Base-by-base conservation (phyloP, 257 asterid genomes). In the Gentiana macrophylla region DNA sequence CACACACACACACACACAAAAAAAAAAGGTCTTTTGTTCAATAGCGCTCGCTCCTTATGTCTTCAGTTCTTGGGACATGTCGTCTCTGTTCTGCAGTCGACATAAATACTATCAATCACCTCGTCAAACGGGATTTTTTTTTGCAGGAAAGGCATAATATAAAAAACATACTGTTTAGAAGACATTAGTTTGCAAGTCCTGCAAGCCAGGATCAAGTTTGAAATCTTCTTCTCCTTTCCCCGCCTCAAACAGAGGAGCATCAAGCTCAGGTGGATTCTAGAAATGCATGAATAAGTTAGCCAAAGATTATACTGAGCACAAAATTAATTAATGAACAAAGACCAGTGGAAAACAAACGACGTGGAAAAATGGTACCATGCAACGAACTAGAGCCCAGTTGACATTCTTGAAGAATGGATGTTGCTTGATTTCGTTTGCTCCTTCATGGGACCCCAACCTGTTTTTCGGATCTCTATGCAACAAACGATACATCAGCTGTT, bases 331-430 rank as follows among this genome's bases (percentile, higher is more conserved):
- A 57, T 8, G 35, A 63, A 49, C 12, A 32, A 53, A 32, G 12
- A 52, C 46, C 33, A 8, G 13, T 37, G 12, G n/a, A 0, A 52
- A 6, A 59, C 32, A n/a, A 55, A 49, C 8, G 15, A 36, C 9
- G 37, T 4, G 12, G 8, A 32, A 41, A 7, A 41, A 41, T 1
- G 34, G 52, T 86, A 91, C 98, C 98, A 75, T 71, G 90, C 95
- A 79, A 50, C 98, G 92, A 58, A 91, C 78, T 13, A 91, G 77
- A 72, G 97, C 95, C 98, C 98, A 91, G 37, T 87, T 91, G 60
- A 84, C 73, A 35, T 96, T 96, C 10, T 81, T 77, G 72, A 91
- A 91, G 71, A 91, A 87, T 3, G 95, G 94, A 66, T 87, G 98
- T 41, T 70, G 80, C 79, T 87, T 91, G 59, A 91, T 76, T 79